phyloP scores from a whole-genome alignment of 257 asterid genomes.

The Solanum infundibuliforme region DNA sequence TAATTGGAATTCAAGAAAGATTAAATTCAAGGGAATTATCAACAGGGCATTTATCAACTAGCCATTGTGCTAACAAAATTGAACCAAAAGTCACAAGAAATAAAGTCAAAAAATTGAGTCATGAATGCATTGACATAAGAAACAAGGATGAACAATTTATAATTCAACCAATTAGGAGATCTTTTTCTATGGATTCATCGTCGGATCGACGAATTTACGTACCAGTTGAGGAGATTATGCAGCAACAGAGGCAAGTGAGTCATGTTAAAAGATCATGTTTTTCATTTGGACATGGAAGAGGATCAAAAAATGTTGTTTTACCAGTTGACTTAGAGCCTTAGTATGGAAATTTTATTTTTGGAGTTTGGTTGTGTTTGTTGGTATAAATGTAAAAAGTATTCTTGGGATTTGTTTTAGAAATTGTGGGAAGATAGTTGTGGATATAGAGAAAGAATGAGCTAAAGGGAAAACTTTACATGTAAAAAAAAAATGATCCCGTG shows the following conservation, averaged over 20 bases:
- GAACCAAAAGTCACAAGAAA: constrained; percentile 9
- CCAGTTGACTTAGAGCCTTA: constrained; percentile 21
- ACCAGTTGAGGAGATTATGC: constrained; percentile 45
- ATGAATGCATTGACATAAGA: constrained; percentile 60
- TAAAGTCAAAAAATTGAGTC: constrained; percentile 20
- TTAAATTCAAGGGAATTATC: constrained; percentile 3
- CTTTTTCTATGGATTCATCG: constrained; percentile 81
- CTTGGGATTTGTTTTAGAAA: not conserved
- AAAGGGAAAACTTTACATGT: not conserved
- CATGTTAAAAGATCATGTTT: constrained; percentile 46
- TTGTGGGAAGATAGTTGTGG: no score
- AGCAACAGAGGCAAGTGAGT: constrained; percentile 5
- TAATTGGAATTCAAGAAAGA: constrained; percentile 21
- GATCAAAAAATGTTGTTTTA: constrained; percentile 36
- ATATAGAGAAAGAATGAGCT: not conserved
- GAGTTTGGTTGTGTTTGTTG: not conserved
- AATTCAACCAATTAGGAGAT: constrained; percentile 55
- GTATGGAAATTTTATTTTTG: not conserved
- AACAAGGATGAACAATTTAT: constrained; percentile 40
- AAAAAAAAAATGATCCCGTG: not conserved
- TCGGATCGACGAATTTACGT: constrained; percentile 43
- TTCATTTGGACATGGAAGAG: constrained; percentile 57
- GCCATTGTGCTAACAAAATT: constrained; percentile 21
- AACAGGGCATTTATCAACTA: not conserved
- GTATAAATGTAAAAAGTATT: not conserved